These are phyloP conservation scores for Trichoderma aggressivum DNA, from an alignment of 2,329 filamentous ascomycete species.

Conservation along the genomic window DNA sequence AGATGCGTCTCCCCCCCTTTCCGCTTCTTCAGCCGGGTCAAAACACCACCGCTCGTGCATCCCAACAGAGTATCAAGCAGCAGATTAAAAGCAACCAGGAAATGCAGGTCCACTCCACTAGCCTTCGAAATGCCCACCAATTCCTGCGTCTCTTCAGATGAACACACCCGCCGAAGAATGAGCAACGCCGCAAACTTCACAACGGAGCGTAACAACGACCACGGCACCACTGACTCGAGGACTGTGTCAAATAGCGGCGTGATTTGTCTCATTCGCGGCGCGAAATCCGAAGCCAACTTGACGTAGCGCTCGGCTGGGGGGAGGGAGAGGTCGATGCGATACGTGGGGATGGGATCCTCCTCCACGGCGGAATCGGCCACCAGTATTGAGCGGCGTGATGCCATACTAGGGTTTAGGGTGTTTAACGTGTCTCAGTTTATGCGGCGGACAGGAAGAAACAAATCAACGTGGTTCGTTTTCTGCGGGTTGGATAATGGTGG, in stretches of 20 bases:
- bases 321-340: neutral
- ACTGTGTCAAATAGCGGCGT: neutral
- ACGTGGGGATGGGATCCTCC: neutral
- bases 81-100: neutral
- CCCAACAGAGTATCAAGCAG: neutral
- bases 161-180: neutral
- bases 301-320: neutral
- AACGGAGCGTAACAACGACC: neutral
- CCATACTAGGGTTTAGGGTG: neutral
- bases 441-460: neutral
- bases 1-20: neutral
- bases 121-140: neutral
- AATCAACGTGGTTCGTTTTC: neutral
- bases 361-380: neutral
- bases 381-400: neutral
- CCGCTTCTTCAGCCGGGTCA: neutral
- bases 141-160: neutral
- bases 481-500: neutral
- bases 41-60: neutral
- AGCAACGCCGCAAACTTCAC: neutral
- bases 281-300: neutral
- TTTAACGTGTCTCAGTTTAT: neutral
- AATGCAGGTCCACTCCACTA: neutral
- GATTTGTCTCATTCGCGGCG: neutral
- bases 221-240: neutral